Evolutionary conservation across 1,139 yeast species (phyloP), one percentile per base, ranked within the genome.

Genomic region (Kodamaea ohmeri): DNA sequence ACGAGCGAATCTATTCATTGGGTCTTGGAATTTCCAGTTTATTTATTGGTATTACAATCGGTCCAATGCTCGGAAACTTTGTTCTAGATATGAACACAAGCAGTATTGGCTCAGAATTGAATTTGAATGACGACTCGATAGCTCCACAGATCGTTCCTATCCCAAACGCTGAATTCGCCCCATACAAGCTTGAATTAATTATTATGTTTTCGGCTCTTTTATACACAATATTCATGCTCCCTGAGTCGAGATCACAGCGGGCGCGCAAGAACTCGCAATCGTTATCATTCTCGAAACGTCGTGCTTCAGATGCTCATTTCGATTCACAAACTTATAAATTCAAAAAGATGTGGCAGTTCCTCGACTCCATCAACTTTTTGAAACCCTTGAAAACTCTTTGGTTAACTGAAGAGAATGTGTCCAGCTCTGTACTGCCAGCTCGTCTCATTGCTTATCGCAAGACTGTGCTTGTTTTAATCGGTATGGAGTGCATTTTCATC

Each of bases 21-120:
- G 87, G 89, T 0, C 56, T 74, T 25, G 60, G 75, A 21, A 67
- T 73, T 39, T 87, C 89, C 0, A 61, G 76, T 17, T 52, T 83
- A 42, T 82, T 73, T 50, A 63, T 71, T 4, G 90, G 90, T 0
- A 54, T 80, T 45, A 80, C 83, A 1, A 19, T 73, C 12, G 92
- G 92, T 1, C 94, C 95, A 0, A 42, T 78, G 25, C 39, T 72
- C 1, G 85, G 86, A 0, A 77, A 81, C 38, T 40, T 65, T 19
- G 35, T 43, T 13, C 38, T 32, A 20, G 25, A 37, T 8, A 25
- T 17, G n/a, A n/a, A n/a, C 16, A 35, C 30, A 16, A 27, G 20
- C 20, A 14, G 28, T 8, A 20, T 16, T 4, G 7, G 13, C 20
- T 6, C 28, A 13, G 16, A 8, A 6, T 8, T 17, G 6, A 17